Evolutionary conservation across 2,329 filamentous ascomycete species (phyloP), one percentile per base, ranked within the genome.

Genomic region (Septoria linicola): DNA sequence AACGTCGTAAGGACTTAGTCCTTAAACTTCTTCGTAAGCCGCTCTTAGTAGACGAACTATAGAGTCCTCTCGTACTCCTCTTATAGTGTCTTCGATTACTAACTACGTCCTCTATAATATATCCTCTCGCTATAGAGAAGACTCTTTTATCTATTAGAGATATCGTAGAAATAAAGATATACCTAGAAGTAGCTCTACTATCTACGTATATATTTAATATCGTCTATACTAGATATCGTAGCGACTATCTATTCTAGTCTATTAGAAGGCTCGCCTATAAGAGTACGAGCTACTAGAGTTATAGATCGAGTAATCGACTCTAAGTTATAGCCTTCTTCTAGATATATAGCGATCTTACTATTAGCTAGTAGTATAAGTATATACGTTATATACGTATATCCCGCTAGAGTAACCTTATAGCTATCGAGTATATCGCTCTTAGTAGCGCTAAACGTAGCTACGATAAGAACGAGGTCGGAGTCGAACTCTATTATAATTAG

Each of bases 351-450:
- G 11, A 99, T 80, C 66, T 91, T 96, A 21, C 93, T 93, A 37
- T 84, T 80, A 0, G 93, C 92, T 16, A 99, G 77, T 1, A 88
- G 90, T 91, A 96, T 97, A 41, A 99, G 81, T 92, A 97, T 96
- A 67, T 96, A 90, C 13, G 93, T 97, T 93, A 99, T 97, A 66
- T 99, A 92, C 11, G 91, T 89, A 67, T 97, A 99, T 66, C 93
- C 95, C 3, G 84, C 74, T 0, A 93, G 93, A 1, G 90, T 87
- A 4, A 99, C 93, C 65, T 89, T 92, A 68, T 93, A 99, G 25
- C 88, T 89, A 43, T 93, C 93, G 1, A 99, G 80, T 65, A 93
- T 85, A 69, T 99, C 93, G 10, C 93, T 93, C 58, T 88, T 88
- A 0, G 93, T 93, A 13, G 93, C 93, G 68, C 99, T 93, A 62